These are phyloP conservation scores for Fusarium lateritium DNA, from an alignment of 2,329 filamentous ascomycete genomes.

Conservation along the genomic window DNA sequence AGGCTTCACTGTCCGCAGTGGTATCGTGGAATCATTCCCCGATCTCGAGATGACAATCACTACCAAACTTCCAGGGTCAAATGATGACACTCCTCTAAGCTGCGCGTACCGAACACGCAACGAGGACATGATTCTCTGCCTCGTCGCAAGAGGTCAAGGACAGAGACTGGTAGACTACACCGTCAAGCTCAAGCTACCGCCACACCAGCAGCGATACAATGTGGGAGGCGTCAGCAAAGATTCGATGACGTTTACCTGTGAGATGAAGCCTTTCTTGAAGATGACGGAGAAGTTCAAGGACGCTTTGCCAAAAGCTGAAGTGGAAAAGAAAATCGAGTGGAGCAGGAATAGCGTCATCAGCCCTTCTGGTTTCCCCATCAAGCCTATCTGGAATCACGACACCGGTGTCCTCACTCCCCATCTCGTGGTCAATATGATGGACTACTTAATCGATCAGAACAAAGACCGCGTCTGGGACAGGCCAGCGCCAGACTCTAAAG, in stretches of 20 bases:
- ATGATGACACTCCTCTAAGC: fast-evolving
- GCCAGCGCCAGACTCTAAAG: not conserved
- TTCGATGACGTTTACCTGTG: fast-evolving
- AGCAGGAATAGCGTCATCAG: not conserved
- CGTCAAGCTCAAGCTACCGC: not conserved
- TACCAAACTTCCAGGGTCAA: not conserved
- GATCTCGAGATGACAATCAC: not conserved
- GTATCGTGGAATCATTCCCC: not conserved
- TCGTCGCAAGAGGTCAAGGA: fast-evolving
- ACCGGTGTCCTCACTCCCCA: fast-evolving
- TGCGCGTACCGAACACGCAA: not conserved
- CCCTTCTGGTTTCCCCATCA: not conserved
- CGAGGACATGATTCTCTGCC: conserved; percentile 3
- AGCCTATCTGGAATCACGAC: not conserved
- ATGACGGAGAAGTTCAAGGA: not conserved
- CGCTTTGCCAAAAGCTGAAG: not conserved
- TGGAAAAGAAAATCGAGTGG: not conserved
- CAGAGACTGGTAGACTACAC: not conserved
- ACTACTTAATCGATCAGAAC: not conserved
- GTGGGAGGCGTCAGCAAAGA: fast-evolving
- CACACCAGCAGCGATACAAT: not conserved
- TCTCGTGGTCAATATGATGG: not conserved
- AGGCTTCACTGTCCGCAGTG: not conserved
- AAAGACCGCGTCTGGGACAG: not conserved
- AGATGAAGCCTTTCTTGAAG: not conserved